Conservation (phyloP, 352 stramenopile species). For the Pythium volutum region DNA sequence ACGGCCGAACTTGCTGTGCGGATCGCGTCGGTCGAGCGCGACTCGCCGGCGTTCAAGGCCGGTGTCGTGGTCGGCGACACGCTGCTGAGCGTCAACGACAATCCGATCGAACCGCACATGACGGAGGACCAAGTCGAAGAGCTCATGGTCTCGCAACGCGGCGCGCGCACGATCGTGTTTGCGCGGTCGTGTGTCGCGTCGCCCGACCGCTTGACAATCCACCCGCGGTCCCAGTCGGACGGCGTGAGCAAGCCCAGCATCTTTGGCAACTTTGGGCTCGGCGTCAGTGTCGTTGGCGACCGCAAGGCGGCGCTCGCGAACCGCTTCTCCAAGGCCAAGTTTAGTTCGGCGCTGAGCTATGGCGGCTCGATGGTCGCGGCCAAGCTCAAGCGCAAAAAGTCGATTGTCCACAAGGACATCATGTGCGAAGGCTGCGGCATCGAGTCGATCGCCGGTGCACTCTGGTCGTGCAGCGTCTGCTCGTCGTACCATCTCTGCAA, state of each 20-base stretch:
- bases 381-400: constrained; percentile 68
- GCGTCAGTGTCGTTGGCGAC: background rate
- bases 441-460: constrained; percentile 54
- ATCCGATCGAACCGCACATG: constrained; percentile 59
- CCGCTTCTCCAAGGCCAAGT: constrained; percentile 43
- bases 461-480: constrained; percentile 76
- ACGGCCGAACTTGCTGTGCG: constrained; percentile 44
- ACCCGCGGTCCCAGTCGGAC: constrained; percentile 29
- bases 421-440: constrained; percentile 76
- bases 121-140: constrained; percentile 57
- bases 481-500: constrained; percentile 67
- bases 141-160: constrained; percentile 48
- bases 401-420: constrained; percentile 53
- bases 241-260: constrained; percentile 14
- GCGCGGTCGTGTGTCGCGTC: constrained; percentile 40
- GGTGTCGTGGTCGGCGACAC: constrained; percentile 58
- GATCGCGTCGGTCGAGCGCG: constrained; percentile 49
- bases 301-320: background rate
- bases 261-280: background rate
- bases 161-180: constrained; percentile 59
- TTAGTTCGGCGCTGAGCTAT: constrained; percentile 64
- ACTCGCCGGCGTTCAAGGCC: constrained; percentile 47
- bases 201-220: constrained; percentile 8
- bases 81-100: constrained; percentile 58
- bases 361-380: constrained; percentile 58